A percentile compares a stretch with the other conserved stretches of the same genome.
phyloP scores from a whole-genome alignment of 768 basidiomycete genomes.

The Serendipita sp. region DNA sequence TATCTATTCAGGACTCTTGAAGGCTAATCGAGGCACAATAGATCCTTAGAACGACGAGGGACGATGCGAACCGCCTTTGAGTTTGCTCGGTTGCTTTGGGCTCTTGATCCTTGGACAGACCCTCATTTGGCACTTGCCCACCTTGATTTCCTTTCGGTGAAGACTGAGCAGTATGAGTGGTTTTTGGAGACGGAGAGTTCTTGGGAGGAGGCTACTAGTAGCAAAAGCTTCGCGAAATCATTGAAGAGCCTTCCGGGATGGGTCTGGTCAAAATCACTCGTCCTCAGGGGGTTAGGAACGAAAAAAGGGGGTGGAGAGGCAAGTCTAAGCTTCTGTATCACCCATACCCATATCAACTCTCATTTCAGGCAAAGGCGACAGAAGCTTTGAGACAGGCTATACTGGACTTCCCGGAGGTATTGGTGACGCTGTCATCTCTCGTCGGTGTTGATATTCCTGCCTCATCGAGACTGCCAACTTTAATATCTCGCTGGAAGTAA shows the following conservation, averaged over 20 bases:
- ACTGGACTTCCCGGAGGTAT: slow-evolving; percentile 58
- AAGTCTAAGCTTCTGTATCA: slow-evolving; percentile 3
- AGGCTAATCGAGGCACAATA: slow-evolving; percentile 17
- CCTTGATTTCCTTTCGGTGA: slow-evolving; percentile 73
- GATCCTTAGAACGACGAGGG: slow-evolving; percentile 77
- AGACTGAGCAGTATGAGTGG: slow-evolving; percentile 69
- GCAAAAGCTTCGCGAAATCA: slow-evolving; percentile 24
- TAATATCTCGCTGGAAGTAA: slow-evolving; percentile 23
- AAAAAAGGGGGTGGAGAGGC: slow-evolving; percentile 25
- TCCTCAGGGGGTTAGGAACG: slow-evolving; percentile 35
- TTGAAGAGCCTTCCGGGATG: slow-evolving; percentile 61
- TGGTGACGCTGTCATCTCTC: slow-evolving; percentile 47
- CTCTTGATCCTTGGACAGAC: slow-evolving; percentile 73
- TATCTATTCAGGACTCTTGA: not conserved
- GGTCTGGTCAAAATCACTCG: slow-evolving; percentile 55
- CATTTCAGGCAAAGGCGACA: slow-evolving; percentile 35
- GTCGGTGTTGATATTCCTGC: slow-evolving; percentile 68
- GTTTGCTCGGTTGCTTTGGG: slow-evolving; percentile 70
- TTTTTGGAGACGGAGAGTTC: slow-evolving; percentile 48
- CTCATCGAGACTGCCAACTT: slow-evolving; percentile 37
- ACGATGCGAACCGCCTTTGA: slow-evolving; percentile 83
- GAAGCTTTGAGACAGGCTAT: slow-evolving; percentile 59
- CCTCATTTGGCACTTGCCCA: slow-evolving; percentile 75
- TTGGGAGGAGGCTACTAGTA: slow-evolving; percentile 21
- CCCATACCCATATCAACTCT: slow-evolving; percentile 1